Evolutionary conservation across 2,329 filamentous ascomycete genomes (phyloP).

Genomic region (Aspergillus sp.): DNA sequence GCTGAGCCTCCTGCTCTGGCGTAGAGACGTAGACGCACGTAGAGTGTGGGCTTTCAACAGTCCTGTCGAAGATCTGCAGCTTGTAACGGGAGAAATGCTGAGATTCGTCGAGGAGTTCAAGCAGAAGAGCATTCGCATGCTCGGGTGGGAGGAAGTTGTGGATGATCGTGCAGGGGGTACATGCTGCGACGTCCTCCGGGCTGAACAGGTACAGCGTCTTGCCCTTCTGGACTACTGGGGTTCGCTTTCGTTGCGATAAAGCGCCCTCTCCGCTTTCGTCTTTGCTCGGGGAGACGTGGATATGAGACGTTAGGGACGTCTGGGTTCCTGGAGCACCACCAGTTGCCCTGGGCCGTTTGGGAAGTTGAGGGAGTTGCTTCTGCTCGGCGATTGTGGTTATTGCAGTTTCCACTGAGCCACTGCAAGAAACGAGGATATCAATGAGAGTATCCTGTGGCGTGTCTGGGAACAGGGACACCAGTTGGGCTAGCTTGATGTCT

Average conservation of each 20-base stretch:
- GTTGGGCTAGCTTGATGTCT: constrained; percentile 81
- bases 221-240: constrained; percentile 65
- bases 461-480: constrained; percentile 72
- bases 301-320: constrained; percentile 59
- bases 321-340: constrained; percentile 53
- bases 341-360: constrained; percentile 17
- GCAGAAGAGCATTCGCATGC: constrained; percentile 71
- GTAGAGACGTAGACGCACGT: constrained; percentile 79
- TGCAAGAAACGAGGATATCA: constrained; percentile 73
- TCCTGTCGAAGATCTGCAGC: constrained; percentile 85
- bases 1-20: constrained; percentile 64
- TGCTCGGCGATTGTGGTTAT: constrained; percentile 53
- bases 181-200: constrained; percentile 73
- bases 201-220: constrained; percentile 81
- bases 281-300: constrained; percentile 37
- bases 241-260: constrained; percentile 14
- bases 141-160: constrained; percentile 80
- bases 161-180: constrained; percentile 88
- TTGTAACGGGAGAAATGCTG: constrained; percentile 67
- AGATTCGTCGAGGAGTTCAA: constrained; percentile 73
- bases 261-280: constrained; percentile 27
- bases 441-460: constrained; percentile 67
- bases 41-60: constrained; percentile 83
- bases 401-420: constrained; percentile 72
- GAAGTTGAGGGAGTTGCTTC: not conserved